phyloP scores from a whole-genome alignment of 2,329 filamentous ascomycete genomes.

The Sordariomycetes sp. region DNA sequence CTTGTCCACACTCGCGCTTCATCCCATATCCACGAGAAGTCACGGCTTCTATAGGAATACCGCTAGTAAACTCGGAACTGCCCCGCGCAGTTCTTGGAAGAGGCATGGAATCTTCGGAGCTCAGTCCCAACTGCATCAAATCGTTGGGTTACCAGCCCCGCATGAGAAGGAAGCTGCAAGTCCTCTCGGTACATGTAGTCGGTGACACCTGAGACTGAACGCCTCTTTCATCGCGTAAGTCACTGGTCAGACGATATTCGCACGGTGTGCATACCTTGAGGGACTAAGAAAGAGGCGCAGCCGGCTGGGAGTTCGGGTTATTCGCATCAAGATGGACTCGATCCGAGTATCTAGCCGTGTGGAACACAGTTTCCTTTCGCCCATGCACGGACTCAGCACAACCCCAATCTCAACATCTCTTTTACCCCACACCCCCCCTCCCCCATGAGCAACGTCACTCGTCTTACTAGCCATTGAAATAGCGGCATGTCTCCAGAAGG shows the following conservation, averaged over 20 bases:
- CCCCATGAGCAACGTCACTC: background rate
- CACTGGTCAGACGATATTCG: no score
- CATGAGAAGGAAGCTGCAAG: background rate
- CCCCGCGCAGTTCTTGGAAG: no score
- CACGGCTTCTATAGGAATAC: no score
- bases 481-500: background rate
- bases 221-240: no score
- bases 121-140: background rate
- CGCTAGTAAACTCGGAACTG: no score
- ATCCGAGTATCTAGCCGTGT: background rate
- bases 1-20: no score
- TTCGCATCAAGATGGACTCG: background rate
- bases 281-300: no score
- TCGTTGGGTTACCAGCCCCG: background rate
- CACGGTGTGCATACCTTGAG: no score
- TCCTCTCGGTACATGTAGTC: background rate
- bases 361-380: background rate
- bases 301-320: no score
- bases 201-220: no score
- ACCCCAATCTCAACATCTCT: slow-evolving; percentile 4
- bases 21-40: no score
- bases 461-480: background rate
- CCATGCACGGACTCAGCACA: background rate
- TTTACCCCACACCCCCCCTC: background rate
- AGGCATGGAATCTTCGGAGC: no score